Conservation (phyloP, 139 green algal species). For the Pedinophyceae sp. region DNA sequence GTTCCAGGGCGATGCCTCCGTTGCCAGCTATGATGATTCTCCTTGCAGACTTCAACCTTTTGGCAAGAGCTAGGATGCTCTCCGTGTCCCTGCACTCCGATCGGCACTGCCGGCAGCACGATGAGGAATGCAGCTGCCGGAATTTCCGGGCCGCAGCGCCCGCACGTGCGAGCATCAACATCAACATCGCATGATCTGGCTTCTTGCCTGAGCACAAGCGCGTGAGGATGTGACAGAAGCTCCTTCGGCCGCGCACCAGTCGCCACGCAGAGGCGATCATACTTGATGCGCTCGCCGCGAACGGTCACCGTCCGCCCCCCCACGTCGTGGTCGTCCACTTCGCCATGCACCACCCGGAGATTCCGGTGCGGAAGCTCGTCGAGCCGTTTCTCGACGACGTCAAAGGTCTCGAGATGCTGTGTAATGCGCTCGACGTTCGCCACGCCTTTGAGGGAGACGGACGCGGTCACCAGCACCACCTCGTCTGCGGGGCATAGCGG, state of each 20-base stretch:
- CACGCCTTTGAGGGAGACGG: slow-evolving; percentile 40
- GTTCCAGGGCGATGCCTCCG: slow-evolving; percentile 70
- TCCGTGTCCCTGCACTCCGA: slow-evolving; percentile 53
- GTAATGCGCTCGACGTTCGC: slow-evolving; percentile 25
- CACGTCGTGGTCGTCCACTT: slow-evolving; percentile 20
- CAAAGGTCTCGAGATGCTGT: slow-evolving; percentile 33
- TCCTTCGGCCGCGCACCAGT: slow-evolving; percentile 46
- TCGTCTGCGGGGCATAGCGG: slow-evolving; percentile 16
- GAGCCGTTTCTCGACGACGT: slow-evolving; percentile 30
- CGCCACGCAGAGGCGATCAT: slow-evolving; percentile 53
- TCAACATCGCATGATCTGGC: too few relatives aligned
- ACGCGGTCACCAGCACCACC: slow-evolving; percentile 35
- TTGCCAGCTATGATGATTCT: slow-evolving; percentile 62
- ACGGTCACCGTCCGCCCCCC: slow-evolving; percentile 15
- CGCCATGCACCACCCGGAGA: slow-evolving; percentile 24
- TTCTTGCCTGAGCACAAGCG: too few relatives aligned
- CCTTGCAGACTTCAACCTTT: slow-evolving; percentile 11
- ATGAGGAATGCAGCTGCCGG: too few relatives aligned
- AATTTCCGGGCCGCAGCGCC: too few relatives aligned
- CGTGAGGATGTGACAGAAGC: background rate
- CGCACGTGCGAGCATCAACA: too few relatives aligned
- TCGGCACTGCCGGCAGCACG: too few relatives aligned
- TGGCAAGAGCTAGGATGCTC: slow-evolving; percentile 26
- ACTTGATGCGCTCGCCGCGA: slow-evolving; percentile 16
- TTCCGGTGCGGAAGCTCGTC: slow-evolving; percentile 18